Evolutionary conservation across 805 yeast species (phyloP).

Genomic region (Kodamaea jinghongensis): DNA sequence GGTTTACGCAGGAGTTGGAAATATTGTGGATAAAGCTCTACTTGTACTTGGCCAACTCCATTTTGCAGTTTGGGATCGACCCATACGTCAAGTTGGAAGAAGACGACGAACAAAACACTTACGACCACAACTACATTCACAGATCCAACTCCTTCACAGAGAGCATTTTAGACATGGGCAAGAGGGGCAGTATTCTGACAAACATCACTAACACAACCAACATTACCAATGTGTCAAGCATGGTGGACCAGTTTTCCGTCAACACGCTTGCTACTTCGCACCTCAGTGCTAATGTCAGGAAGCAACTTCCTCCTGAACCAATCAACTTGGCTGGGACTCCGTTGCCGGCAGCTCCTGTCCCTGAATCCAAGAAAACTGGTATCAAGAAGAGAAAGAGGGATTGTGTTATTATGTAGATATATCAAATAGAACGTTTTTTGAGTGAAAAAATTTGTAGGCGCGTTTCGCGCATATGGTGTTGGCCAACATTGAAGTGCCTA

Average conservation of each 20-base stretch:
- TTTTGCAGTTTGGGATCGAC: conserved; percentile 59
- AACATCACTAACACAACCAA: conserved; percentile 3
- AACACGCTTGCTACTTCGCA: conserved; percentile 5
- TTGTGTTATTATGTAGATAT: conserved; percentile 24
- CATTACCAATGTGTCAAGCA: conserved; percentile 2
- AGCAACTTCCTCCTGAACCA: conserved; percentile 1
- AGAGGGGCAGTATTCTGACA: conserved; percentile 10
- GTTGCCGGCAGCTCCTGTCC: conserved; percentile 1
- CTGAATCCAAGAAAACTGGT: conserved; percentile 11
- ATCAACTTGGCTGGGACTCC: not conserved
- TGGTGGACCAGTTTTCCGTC: conserved; percentile 3
- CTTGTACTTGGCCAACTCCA: conserved; percentile 64
- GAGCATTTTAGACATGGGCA: conserved; percentile 9
- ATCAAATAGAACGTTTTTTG: no score
- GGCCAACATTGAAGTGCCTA: no score
- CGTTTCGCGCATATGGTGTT: no score
- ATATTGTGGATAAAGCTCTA: conserved; percentile 70
- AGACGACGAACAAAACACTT: conserved; percentile 4
- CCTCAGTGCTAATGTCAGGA: conserved; percentile 1
- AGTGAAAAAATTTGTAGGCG: no score
- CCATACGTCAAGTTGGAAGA: conserved; percentile 32
- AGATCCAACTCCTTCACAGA: conserved; percentile 2
- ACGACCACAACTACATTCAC: conserved; percentile 4
- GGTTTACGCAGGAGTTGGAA: conserved; percentile 60
- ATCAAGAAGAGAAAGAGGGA: conserved; percentile 27